Evolutionary conservation across 192 early-diverging fungal genomes (phyloP), one percentile per base, ranked within the genome.

Genomic region (Phlyctochytrium bullatum): DNA sequence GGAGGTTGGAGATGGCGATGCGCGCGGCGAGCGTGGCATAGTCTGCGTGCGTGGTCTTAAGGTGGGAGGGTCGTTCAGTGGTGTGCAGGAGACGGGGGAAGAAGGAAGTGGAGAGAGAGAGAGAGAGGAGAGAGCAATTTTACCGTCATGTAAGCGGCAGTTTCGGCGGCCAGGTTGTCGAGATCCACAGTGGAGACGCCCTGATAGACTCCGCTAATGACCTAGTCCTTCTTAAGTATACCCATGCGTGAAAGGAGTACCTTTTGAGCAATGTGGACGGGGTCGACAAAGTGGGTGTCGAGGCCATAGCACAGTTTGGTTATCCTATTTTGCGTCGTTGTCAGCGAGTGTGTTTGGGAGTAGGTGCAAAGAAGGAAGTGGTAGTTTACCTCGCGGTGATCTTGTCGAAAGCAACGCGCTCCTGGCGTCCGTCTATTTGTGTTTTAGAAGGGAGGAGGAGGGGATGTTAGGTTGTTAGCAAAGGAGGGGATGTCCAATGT

Each of bases 321-420:
- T 81, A 98, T 93, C 53, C 96, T n/a, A n/a, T n/a, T n/a, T n/a
- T n/a, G 87, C 20, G 89, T 83, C n/a, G n/a, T n/a, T n/a, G n/a
- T n/a, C n/a, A n/a, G n/a, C n/a, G n/a, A n/a, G n/a, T n/a, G n/a
- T n/a, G n/a, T n/a, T n/a, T n/a, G n/a, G n/a, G n/a, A n/a, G n/a
- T n/a, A n/a, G n/a, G n/a, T n/a, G n/a, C n/a, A n/a, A n/a, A n/a
- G n/a, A n/a, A n/a, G n/a, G n/a, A n/a, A n/a, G n/a, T n/a, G n/a
- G n/a, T n/a, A n/a, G n/a, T n/a, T n/a, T n/a, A n/a, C n/a, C n/a
- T 14, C 3, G 70, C 70, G 0, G 93, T 78, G 69, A 91, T 89
- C 77, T 98, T 98, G 86, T 98, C 94, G 71, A 98, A 98, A 72
- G 93, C 92, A 51, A 98, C 96, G 70, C 87, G 83, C 74, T 98